Base-by-base conservation (phyloP, 441 rosid species). In the Euphorbia schlechtendalii region DNA sequence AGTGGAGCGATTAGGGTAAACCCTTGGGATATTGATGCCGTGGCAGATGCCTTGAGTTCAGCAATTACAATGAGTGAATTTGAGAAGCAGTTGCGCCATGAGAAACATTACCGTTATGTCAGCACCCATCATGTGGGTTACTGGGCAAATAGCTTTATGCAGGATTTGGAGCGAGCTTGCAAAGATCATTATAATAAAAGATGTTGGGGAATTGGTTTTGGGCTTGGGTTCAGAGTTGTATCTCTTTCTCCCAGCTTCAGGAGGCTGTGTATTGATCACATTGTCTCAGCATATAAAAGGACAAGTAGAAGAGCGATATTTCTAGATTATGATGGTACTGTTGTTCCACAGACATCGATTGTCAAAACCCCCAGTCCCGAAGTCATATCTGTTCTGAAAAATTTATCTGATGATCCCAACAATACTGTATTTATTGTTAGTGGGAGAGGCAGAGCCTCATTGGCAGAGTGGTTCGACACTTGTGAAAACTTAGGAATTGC, bases 1-100 rank as follows among this genome's bases (percentile, higher is more conserved):
- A 91, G 92, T 71, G 98, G 96, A 43, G 96, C 98, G 1, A 82
- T 87, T 53, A 83, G 98, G 77, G 91, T 92, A 32, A 92, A 92
- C 69, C 98, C 98, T 12, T 92, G 96, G 98, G 92, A 92, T 24
- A 71, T 87, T 55, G 89, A 86, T 71, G 93, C 88, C 15, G 96
- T 89, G 66, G 86, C 93, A 2, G 96, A 87, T 71, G 87, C 98
- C 52, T 69, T 92, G 25, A 75, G 74, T 73, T 68, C 68, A 21
- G 98, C 96, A n/a, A 22, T 86, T 61, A 84, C 79, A 27, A 84
- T 89, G 85, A 70, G 74, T 27, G 92, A 80, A 62, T 76, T 84
- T 17, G 96, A 92, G 86, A 89, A 89, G 83, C 85, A 81, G 60
- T 74, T 89, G 74, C 84, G 96, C 60, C 98, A 92, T 92, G n/a